A percentile compares a stretch with the other conserved stretches of the same genome.
phyloP scores from a whole-genome alignment of 495 filamentous ascomycete species.

The Penicillium ochrochloron region DNA sequence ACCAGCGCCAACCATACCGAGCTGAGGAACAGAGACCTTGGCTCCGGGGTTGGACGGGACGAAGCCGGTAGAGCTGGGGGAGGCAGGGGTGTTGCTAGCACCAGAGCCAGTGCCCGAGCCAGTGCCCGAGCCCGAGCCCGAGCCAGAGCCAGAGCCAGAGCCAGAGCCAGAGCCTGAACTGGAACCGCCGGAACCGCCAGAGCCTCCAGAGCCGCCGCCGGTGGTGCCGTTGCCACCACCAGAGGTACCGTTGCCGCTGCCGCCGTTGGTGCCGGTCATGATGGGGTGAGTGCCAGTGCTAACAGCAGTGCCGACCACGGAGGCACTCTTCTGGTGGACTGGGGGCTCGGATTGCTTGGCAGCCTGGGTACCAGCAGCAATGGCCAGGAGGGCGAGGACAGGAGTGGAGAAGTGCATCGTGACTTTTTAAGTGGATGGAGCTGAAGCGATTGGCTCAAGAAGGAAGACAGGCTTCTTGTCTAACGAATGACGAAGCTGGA shows the following conservation, averaged over 20 bases:
- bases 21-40: constrained; percentile 35
- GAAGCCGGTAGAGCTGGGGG: constrained; percentile 33
- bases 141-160: constrained; percentile 10
- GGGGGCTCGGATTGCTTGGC: constrained; percentile 26
- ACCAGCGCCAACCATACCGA: constrained; percentile 31
- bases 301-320: constrained; percentile 15
- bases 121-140: constrained; percentile 15
- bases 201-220: constrained; percentile 11
- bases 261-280: constrained; percentile 20
- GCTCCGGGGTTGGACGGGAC: constrained; percentile 36
- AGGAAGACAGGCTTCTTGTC: constrained; percentile 25
- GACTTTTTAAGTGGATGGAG: constrained; percentile 11
- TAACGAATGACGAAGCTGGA: constrained; percentile 31
- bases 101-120: constrained; percentile 19
- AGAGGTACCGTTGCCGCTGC: constrained; percentile 13
- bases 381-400: constrained; percentile 29
- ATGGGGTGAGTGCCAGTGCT: constrained; percentile 9
- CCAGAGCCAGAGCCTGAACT: constrained; percentile 5
- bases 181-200: constrained; percentile 4
- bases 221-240: constrained; percentile 7
- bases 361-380: constrained; percentile 34
- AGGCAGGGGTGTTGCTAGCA: constrained; percentile 24
- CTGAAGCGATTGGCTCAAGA: constrained; percentile 31
- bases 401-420: constrained; percentile 36
- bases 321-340: constrained; percentile 14